Percentiles rank a stretch among this genome's conserved stretches.
phyloP scores from a whole-genome alignment of 495 filamentous ascomycete genomes.

The Thermochaetoides thermophila region DNA sequence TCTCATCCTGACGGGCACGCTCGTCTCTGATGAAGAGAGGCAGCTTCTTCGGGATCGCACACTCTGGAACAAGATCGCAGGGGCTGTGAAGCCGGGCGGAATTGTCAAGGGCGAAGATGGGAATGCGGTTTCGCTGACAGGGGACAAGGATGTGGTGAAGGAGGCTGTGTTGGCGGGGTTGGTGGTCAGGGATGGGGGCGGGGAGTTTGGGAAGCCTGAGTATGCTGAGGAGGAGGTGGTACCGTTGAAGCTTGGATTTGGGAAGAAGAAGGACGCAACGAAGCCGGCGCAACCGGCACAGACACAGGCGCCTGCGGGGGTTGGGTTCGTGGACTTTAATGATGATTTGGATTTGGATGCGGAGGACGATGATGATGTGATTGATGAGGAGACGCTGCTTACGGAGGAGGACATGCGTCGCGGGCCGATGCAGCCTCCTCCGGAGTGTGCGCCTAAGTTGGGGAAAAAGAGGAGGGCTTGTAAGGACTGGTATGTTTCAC shows the following conservation, averaged over 20 bases:
- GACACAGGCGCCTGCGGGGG: slow-evolving; percentile 41
- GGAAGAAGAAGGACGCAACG: slow-evolving; percentile 42
- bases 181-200: slow-evolving; percentile 26
- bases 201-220: slow-evolving; percentile 59
- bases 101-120: slow-evolving; percentile 56
- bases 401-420: slow-evolving; percentile 65
- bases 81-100: slow-evolving; percentile 55
- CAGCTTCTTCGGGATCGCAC: slow-evolving; percentile 45
- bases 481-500: slow-evolving; percentile 57
- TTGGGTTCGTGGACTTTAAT: slow-evolving; percentile 58
- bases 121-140: slow-evolving; percentile 26
- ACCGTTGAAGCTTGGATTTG: slow-evolving; percentile 54
- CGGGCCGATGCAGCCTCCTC: slow-evolving; percentile 58
- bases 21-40: slow-evolving; percentile 47
- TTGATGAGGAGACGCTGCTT: slow-evolving; percentile 79
- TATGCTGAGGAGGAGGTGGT: slow-evolving; percentile 47
- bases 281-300: no score
- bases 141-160: slow-evolving; percentile 31
- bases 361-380: slow-evolving; percentile 54
- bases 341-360: slow-evolving; percentile 48
- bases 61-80: slow-evolving; percentile 51
- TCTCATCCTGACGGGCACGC: slow-evolving; percentile 65
- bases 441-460: slow-evolving; percentile 66
- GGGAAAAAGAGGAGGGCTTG: slow-evolving; percentile 84
- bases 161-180: slow-evolving; percentile 79